Conservation (phyloP, 2,329 filamentous ascomycete genomes). For the Geoglossum cookeanum region DNA sequence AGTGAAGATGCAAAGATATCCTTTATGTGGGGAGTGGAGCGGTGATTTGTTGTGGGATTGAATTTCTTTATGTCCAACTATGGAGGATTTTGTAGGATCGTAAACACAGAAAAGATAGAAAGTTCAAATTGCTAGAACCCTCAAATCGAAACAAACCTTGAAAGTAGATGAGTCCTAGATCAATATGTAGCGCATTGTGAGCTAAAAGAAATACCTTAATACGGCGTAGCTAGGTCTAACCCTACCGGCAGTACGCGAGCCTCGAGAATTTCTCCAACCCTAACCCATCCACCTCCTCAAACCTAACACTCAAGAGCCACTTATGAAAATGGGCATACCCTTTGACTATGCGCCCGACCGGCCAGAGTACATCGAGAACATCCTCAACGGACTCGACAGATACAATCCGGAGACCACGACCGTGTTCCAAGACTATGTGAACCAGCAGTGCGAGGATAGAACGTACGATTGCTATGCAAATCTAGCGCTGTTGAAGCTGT, state of each 20-base stretch:
- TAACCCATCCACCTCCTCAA: not conserved
- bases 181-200: no score
- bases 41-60: not conserved
- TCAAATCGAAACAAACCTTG: no score
- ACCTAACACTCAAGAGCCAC: not conserved
- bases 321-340: slow-evolving; percentile 13
- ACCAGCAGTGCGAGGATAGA: slow-evolving; percentile 85
- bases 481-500: slow-evolving; percentile 91
- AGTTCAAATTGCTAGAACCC: not conserved
- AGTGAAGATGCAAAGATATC: not conserved
- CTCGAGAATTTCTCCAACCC: not conserved
- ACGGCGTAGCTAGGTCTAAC: not conserved
- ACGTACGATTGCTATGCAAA: slow-evolving; percentile 95
- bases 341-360: slow-evolving; percentile 84
- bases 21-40: not conserved
- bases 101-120: not conserved
- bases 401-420: slow-evolving; percentile 96
- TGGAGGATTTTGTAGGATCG: not conserved
- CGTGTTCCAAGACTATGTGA: slow-evolving; percentile 85
- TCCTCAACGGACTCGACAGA: slow-evolving; percentile 91
- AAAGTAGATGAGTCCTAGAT: no score
- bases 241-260: not conserved
- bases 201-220: not conserved
- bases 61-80: not conserved
- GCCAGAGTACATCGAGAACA: slow-evolving; percentile 77